phyloP scores from a whole-genome alignment of 331 rosid species.

The Arachis monticola region DNA sequence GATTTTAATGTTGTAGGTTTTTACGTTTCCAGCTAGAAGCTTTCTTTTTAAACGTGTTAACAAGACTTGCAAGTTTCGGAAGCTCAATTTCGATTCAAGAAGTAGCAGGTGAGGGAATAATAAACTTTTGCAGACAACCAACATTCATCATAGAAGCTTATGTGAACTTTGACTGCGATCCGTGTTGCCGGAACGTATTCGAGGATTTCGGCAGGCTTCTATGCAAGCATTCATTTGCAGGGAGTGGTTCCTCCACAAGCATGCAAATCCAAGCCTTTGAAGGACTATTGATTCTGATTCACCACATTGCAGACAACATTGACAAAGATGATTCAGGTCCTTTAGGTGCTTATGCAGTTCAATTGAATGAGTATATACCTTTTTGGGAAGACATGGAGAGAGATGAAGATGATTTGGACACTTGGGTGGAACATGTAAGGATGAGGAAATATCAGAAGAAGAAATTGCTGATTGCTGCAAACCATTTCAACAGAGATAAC shows the following conservation, averaged over 20 bases:
- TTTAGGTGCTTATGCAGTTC: slow-evolving; percentile 47
- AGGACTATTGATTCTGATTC: slow-evolving; percentile 70
- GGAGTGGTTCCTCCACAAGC: slow-evolving; percentile 53
- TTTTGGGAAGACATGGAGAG: slow-evolving; percentile 76
- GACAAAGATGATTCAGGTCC: slow-evolving; percentile 55
- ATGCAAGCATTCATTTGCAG: slow-evolving; percentile 80
- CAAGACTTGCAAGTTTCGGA: slow-evolving; percentile 61
- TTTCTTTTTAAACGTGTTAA: slow-evolving; percentile 67
- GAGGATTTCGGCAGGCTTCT: slow-evolving; percentile 81
- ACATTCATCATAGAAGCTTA: slow-evolving; percentile 66
- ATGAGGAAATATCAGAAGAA: slow-evolving; percentile 71
- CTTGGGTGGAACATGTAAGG: slow-evolving; percentile 67
- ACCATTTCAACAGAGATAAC: slow-evolving; percentile 83
- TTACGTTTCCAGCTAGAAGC: slow-evolving; percentile 83
- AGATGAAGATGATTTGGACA: slow-evolving; percentile 47
- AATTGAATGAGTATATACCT: slow-evolving; percentile 61
- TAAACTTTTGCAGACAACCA: slow-evolving; percentile 87
- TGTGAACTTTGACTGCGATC: slow-evolving; percentile 84
- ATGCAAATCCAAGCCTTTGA: slow-evolving; percentile 85
- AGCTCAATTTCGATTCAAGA: slow-evolving; percentile 75
- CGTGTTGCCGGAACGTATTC: slow-evolving; percentile 62
- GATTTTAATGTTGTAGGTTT: slow-evolving; percentile 48
- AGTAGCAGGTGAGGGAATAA: slow-evolving; percentile 85
- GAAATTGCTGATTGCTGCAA: slow-evolving; percentile 71
- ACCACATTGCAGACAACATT: slow-evolving; percentile 85